These are phyloP conservation scores for Colletotrichum graminicola DNA, from an alignment of 2,329 filamentous ascomycete genomes.

Conservation along the genomic window DNA sequence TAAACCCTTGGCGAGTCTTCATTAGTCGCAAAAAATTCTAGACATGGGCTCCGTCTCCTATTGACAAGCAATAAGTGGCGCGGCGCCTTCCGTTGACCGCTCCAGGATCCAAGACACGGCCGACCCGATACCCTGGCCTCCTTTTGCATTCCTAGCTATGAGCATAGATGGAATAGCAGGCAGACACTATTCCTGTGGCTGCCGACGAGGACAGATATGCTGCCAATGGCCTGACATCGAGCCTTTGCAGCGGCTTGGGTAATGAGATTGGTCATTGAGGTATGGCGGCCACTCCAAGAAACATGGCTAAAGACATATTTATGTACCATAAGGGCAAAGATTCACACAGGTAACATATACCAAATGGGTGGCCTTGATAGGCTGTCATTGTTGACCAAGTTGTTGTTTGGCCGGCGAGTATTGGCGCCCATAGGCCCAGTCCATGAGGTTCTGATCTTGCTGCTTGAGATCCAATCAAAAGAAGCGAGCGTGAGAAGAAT, in stretches of 20 bases:
- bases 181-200: background rate
- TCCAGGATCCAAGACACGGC: background rate
- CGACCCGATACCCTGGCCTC: background rate
- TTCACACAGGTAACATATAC: background rate
- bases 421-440: background rate
- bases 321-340: too few species aligned
- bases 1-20: background rate
- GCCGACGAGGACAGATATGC: background rate
- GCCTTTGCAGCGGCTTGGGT: background rate
- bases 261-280: background rate
- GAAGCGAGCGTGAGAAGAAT: background rate
- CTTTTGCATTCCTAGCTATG: background rate
- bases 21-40: too few species aligned
- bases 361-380: background rate
- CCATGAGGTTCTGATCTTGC: background rate
- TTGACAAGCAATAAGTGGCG: too few species aligned
- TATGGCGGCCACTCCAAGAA: background rate
- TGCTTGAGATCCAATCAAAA: background rate
- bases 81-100: background rate
- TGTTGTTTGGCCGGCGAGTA: background rate
- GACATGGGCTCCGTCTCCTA: too few species aligned
- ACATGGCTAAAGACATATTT: background rate
- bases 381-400: background rate
- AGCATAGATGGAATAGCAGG: background rate
- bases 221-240: background rate